Evolutionary conservation across 148 eudicot genomes (phyloP).

Genomic region (Mesembryanthemum crystallinum): DNA sequence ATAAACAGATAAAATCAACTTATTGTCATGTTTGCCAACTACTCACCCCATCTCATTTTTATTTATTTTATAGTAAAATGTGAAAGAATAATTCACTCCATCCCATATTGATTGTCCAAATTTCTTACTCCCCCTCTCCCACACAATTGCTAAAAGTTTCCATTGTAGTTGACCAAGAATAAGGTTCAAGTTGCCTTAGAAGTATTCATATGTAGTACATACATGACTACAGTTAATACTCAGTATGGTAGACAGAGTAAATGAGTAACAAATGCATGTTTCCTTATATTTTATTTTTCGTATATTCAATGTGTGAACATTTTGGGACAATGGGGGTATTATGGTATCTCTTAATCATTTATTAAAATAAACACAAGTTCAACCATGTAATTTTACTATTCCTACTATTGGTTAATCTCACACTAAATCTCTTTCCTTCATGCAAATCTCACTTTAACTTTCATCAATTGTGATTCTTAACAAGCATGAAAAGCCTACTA

Average conservation of each 20-base stretch:
- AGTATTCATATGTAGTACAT: no score
- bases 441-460: no score
- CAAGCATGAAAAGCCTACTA: neutral
- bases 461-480: neutral
- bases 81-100: neutral
- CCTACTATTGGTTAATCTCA: neutral
- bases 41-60: neutral
- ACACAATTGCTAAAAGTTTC: no score
- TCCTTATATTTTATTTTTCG: no score
- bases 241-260: no score
- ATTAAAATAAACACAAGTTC: neutral
- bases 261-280: no score
- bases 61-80: neutral
- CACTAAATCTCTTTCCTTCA: neutral
- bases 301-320: no score
- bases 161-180: no score
- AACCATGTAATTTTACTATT: neutral
- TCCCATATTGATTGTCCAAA: neutral
- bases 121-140: no score
- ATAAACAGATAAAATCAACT: neutral
- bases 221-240: no score
- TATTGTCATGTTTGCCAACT: neutral
- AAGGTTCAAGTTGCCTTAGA: no score
- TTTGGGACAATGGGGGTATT: neutral
- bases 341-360: neutral